Base-by-base conservation (phyloP, 1,284 basidiomycete genomes). In the Ustilago cynodontis region DNA sequence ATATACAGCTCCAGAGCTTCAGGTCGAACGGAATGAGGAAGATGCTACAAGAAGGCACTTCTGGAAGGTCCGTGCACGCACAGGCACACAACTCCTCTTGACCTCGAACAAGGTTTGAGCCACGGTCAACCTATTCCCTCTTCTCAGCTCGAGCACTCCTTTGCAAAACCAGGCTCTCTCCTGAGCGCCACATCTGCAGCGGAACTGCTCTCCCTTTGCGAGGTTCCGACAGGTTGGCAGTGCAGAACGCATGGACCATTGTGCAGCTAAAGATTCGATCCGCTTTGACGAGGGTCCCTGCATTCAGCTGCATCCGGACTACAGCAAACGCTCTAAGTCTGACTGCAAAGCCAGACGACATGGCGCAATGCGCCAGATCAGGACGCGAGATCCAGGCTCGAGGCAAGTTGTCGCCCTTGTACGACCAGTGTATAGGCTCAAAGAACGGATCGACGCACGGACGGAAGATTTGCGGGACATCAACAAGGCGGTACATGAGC, bases 251-350 rank as follows among this genome's bases (percentile, higher is more conserved):
- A 22, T 45, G 3, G 43, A 22, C 43, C n/a, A 4, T 45, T 49
- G 20, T 37, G 14, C 9, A 10, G 35, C 35, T 10, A 37, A 26
- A 33, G 28, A 33, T 49, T 58, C 43, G 56, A 58, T 58, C 43
- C 43, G 29, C 29, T 47, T 49, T 35, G 56, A 35, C 43, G n/a
- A 35, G 20, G 43, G 43, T 41, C 43, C 56, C 41, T 58, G 56
- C 56, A 58, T 20, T 33, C 31, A 28, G n/a, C 28, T 58, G 43
- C 56, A 49, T 58, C 43, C 35, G 53, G 53, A 54, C 53, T 39
- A 35, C 53, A 54, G 18, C n/a, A n/a, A n/a, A n/a, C n/a, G n/a
- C n/a, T n/a, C n/a, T n/a, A n/a, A n/a, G n/a, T n/a, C n/a, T n/a
- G 14, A 16, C 35, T 29, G 49, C 43, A 47, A 47, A 16, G 9